Conservation (phyloP, 202 grass and related monocot species). For the Thinopyrum obtusiflorum region DNA sequence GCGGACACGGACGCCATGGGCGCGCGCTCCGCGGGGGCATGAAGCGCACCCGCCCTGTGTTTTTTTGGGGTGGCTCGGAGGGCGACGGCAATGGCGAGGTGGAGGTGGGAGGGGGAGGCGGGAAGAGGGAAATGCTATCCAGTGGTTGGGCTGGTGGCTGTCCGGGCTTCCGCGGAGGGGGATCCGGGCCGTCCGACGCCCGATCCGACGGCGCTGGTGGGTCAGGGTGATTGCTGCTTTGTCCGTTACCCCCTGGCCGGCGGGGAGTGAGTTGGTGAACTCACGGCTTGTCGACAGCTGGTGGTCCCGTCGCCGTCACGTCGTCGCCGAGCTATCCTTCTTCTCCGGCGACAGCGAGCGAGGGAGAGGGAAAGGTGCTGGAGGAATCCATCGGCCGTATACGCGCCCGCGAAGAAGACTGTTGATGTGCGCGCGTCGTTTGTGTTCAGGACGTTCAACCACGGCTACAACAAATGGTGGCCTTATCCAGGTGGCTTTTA, state of each 20-base stretch:
- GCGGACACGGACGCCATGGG: slow-evolving; percentile 47
- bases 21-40: slow-evolving; percentile 34
- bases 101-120: slow-evolving; percentile 16
- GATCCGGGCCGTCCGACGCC: neutral
- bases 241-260: neutral
- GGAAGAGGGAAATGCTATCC: slow-evolving; percentile 38
- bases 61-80: neutral
- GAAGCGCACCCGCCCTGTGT: slow-evolving; percentile 15
- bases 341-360: neutral
- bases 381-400: neutral
- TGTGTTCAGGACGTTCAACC: too few species aligned
- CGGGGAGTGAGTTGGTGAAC: neutral
- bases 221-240: neutral
- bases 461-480: too few species aligned
- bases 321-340: neutral
- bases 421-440: too few species aligned
- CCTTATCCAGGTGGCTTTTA: too few species aligned
- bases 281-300: neutral
- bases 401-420: too few species aligned
- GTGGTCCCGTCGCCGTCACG: neutral
- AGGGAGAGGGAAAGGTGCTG: neutral
- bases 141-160: slow-evolving; percentile 32
- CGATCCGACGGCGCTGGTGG: neutral
- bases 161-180: neutral
- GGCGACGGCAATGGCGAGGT: slow-evolving; percentile 18